A percentile compares a stretch with the other conserved stretches of the same genome.
Conservation (phyloP, 768 basidiomycete species). For the Pleurotus platypus region DNA sequence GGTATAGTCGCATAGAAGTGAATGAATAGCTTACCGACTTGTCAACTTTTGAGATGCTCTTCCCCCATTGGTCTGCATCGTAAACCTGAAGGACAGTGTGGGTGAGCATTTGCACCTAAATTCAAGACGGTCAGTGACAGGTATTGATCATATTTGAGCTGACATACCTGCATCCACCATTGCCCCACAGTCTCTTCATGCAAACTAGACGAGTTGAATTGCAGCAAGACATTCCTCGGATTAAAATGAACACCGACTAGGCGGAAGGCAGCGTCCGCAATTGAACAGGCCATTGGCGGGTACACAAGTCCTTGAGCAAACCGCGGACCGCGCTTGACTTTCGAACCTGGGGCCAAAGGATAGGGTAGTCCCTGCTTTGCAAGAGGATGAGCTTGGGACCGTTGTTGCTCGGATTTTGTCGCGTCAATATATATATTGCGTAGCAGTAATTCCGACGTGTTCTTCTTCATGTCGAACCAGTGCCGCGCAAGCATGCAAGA, state of each 20-base stretch:
- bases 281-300: neutral
- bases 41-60: neutral
- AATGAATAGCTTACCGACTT: neutral
- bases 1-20: no score
- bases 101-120: constrained; percentile 5
- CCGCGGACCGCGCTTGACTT: neutral
- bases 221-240: constrained; percentile 4
- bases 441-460: neutral
- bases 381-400: neutral
- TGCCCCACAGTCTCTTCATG: neutral
- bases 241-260: neutral
- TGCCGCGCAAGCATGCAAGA: neutral
- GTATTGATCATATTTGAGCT: neutral
- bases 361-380: neutral
- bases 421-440: neutral
- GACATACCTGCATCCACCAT: constrained; percentile 6
- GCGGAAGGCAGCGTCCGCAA: neutral
- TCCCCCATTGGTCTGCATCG: neutral
- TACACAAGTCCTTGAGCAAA: neutral
- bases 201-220: neutral
- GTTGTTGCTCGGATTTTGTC: neutral
- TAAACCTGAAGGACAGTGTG: constrained; percentile 6
- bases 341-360: neutral
- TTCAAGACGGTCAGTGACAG: no score
- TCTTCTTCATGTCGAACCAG: neutral